Percentiles rank a stretch among this genome's conserved stretches.
These are phyloP conservation scores for Eucommia ulmoides DNA, from an alignment of 257 asterid genomes.

Conservation along the genomic window DNA sequence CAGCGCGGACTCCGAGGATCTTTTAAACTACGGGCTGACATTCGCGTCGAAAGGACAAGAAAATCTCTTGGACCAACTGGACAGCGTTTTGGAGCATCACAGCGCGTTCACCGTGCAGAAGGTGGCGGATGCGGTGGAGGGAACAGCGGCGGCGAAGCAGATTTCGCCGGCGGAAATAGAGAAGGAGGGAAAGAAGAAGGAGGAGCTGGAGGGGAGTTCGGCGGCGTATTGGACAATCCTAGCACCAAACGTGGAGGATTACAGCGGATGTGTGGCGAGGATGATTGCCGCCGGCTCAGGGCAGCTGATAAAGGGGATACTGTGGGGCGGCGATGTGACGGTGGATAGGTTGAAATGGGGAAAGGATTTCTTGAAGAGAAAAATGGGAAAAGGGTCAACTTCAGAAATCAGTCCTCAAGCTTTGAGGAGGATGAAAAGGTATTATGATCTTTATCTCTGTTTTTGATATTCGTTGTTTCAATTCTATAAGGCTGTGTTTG, in stretches of 20 bases:
- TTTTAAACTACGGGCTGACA: constrained; percentile 66
- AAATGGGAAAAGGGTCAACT: constrained; percentile 26
- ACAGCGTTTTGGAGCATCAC: constrained; percentile 37
- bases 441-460: neutral
- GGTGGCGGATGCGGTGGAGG: constrained; percentile 24
- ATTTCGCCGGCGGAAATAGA: constrained; percentile 63
- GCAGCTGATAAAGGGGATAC: constrained; percentile 70
- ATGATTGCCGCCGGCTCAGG: constrained; percentile 84
- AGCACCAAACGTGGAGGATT: constrained; percentile 97
- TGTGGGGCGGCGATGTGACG: constrained; percentile 92
- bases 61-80: constrained; percentile 35
- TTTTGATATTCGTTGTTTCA: no score
- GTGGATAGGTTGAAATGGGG: constrained; percentile 83
- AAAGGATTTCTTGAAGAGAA: constrained; percentile 49
- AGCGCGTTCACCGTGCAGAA: constrained; percentile 58
- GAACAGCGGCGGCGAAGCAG: constrained; percentile 36
- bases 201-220: constrained; percentile 60
- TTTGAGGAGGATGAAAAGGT: constrained; percentile 63
- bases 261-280: constrained; percentile 47
- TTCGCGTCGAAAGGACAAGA: constrained; percentile 71
- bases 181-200: constrained; percentile 24
- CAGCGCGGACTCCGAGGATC: constrained; percentile 15
- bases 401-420: constrained; percentile 59
- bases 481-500: no score
- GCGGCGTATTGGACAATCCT: constrained; percentile 85